A percentile compares a stretch with the other conserved stretches of the same genome.
Evolutionary conservation across 306 rosid species (phyloP).

Genomic region (Gastrolobium villosum): DNA sequence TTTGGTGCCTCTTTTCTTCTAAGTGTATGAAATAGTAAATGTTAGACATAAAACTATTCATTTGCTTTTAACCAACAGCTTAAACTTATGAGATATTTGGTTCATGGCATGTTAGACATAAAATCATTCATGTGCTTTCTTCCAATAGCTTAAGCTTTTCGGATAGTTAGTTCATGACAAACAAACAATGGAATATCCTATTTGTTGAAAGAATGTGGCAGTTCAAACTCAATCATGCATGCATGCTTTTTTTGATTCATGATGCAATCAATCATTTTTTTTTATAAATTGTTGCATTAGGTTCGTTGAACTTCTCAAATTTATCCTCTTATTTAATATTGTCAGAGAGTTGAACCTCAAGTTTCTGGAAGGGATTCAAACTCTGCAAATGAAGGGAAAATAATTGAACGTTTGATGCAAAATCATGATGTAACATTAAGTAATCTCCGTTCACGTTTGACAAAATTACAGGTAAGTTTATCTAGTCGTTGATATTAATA

Average conservation of each 20-base stretch:
- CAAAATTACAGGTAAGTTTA: constrained; percentile 74
- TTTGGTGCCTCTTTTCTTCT: background rate
- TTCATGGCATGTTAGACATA: no score
- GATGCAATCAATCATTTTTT: background rate
- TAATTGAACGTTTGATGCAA: constrained; percentile 67
- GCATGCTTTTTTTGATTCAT: background rate
- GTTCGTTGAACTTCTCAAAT: constrained; percentile 25
- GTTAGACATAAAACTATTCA: no score
- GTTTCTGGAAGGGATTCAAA: constrained; percentile 54
- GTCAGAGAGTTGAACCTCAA: constrained; percentile 67
- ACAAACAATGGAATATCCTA: background rate
- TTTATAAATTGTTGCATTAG: constrained; percentile 10
- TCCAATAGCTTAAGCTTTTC: no score
- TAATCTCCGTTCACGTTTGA: constrained; percentile 76
- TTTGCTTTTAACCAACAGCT: no score
- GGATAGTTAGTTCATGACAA: no score
- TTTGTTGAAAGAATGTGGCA: constrained; percentile 20
- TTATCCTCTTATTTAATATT: constrained; percentile 34
- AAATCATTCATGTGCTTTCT: no score
- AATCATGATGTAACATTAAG: constrained; percentile 74
- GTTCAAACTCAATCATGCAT: background rate
- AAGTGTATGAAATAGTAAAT: constrained; percentile 2
- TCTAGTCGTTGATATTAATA: background rate
- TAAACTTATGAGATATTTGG: no score
- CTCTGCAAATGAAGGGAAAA: constrained; percentile 58